Base-by-base conservation (phyloP, 2,329 filamentous ascomycete species). In the Exophiala oligosperma region DNA sequence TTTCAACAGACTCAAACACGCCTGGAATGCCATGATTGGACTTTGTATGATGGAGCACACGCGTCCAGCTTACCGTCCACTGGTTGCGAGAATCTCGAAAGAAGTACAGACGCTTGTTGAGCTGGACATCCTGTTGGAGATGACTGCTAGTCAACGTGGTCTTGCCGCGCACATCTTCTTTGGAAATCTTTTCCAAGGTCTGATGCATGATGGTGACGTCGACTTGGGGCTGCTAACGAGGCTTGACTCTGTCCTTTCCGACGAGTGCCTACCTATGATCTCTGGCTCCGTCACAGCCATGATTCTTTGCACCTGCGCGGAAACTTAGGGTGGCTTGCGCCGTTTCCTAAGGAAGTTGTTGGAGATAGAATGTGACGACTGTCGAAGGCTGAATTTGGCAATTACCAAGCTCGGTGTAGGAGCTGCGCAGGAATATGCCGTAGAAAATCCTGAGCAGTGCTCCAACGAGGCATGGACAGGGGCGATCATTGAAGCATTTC, bases 401-500 rank as follows among this genome's bases (percentile, higher is more conserved):
- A 28, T 56, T 35, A 41, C 37, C 32, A 29, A 52, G 32, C 41
- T 61, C 9, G 23, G 40, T 28, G 38, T 51, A n/a, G 74, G 76
- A 52, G 67, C 71, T 11, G 74, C 74, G 3, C 74, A 77, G 70
- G 66, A 69, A 4, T 72, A 76, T 60, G 74, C 75, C 8, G 74
- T 76, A 60, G 64, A 61, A 8, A 74, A 71, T 14, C 64, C 70
- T 44, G 71, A 74, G 43, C 67, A 70, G 2, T 69, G 74, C 37
- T 72, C 74, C 9, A 28, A 47, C 53, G 73, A 75, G 59, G 54
- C 67, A 12, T 76, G 74, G 72, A 74, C 75, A 4, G 60, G 71
- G 11, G 69, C 74, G 12, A 68, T 77, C 24, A 73, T 76, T 24
- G 53, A 55, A 24, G 41, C 4, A 37, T 26, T 48, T 5, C 3